Base-by-base conservation (phyloP, 2,329 filamentous ascomycete genomes). In the Epichloe glyceriae region DNA sequence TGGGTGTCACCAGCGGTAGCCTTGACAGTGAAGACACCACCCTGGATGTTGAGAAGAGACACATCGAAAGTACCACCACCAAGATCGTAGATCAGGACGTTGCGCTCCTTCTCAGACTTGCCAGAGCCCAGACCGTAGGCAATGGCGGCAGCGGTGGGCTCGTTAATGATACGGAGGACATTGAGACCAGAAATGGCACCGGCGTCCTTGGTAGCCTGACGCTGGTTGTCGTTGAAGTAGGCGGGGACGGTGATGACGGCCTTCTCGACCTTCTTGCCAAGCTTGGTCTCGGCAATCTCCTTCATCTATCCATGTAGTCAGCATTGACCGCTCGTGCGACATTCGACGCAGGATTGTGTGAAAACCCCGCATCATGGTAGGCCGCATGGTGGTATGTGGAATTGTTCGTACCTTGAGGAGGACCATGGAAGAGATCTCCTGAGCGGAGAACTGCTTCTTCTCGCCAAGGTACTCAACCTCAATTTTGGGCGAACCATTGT, bases 211-310 rank as follows among this genome's bases (percentile, higher is more conserved):
- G 93, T 98, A 60, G 93, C 88, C 76, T 97, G 93, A 76, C 93
- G 86, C 80, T 98, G 93, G 80, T 95, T 95, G 83, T 98, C 93
- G 81, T 97, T 97, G 88, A 98, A 98, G 82, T 98, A 98, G 69
- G 93, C 93, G 53, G 93, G 93, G 53, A 97, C 93, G 56, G 93
- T 98, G 73, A 98, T 90, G 70, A 98, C 93, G 58, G 93, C 93
- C 83, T 97, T 97, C 76, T 93, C 84, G 65, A 97, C 90, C 79
- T 93, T 95, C 85, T 94, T 95, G 73, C 89, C 93, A 64, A 98
- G 83, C 82, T 98, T 97, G 73, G 79, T 80, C 80, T 98, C 93
- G 65, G 93, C 93, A 70, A 96, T 89, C 76, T 98, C 93, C 82
- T 95, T 95, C 91, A 97, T 96, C 91, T 95, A 64, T 61, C 60